Percentiles rank a stretch among this genome's conserved stretches.
phyloP scores from a whole-genome alignment of 73 alveolate genomes.

The Durusdinium trenchii region DNA sequence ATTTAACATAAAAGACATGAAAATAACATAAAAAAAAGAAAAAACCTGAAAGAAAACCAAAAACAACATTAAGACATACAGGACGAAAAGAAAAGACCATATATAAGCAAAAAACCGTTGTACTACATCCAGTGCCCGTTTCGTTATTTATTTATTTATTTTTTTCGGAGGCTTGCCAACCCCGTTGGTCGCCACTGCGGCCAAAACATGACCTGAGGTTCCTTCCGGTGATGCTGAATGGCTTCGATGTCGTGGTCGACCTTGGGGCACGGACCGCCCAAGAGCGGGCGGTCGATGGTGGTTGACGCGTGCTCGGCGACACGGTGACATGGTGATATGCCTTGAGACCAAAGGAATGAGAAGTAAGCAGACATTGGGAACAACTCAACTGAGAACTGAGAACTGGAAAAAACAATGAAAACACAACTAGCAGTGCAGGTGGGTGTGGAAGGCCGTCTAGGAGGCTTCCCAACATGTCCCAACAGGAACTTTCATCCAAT shows the following conservation, averaged over 20 bases:
- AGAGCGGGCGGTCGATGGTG: background rate
- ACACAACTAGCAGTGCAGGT: background rate
- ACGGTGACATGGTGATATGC: background rate
- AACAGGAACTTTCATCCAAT: too few relatives aligned
- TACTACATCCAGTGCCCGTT: background rate
- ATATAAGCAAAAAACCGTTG: too few relatives aligned
- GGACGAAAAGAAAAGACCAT: too few relatives aligned
- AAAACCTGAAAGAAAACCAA: too few relatives aligned
- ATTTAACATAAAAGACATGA: too few relatives aligned
- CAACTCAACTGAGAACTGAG: background rate
- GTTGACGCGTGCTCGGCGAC: background rate
- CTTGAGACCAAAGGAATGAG: background rate
- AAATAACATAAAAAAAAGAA: too few relatives aligned
- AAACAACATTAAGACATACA: too few relatives aligned
- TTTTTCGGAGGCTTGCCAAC: background rate
- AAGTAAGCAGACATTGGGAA: background rate
- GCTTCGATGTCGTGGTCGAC: conserved; percentile 61
- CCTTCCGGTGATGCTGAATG: background rate
- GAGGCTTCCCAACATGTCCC: too few relatives aligned
- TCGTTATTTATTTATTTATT: too few relatives aligned
- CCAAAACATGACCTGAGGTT: background rate
- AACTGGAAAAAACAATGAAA: background rate
- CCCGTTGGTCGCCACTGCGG: background rate
- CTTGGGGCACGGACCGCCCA: conserved; percentile 19
- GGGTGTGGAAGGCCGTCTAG: background rate